Evolutionary conservation across 495 filamentous ascomycete genomes (phyloP).

Genomic region (Aspergillus conjunctus): DNA sequence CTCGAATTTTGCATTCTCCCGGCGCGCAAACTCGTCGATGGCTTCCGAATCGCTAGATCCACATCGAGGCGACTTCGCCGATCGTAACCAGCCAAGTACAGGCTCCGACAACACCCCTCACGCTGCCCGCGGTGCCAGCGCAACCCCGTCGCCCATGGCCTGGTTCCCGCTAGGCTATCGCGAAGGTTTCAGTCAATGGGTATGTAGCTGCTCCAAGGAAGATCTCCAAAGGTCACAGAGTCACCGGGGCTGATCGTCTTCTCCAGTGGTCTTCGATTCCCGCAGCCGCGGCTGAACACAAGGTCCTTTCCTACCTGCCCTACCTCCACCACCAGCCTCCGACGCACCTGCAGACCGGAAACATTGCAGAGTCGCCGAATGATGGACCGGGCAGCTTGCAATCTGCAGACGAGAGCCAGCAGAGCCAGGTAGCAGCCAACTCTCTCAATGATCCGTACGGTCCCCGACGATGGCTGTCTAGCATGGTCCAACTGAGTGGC

Average conservation of each 20-base stretch:
- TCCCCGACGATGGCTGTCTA: conserved; percentile 81
- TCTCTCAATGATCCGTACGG: conserved; percentile 78
- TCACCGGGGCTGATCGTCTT: conserved; percentile 18
- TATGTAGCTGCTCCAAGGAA: conserved; percentile 44
- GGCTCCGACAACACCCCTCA: conserved; percentile 43
- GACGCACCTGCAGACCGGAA: conserved; percentile 68
- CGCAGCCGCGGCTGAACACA: conserved; percentile 83
- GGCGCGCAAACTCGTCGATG: conserved; percentile 40
- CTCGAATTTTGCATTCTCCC: conserved; percentile 19
- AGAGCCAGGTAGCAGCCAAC: conserved; percentile 41
- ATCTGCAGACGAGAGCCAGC: conserved; percentile 41
- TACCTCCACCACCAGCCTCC: conserved; percentile 75
- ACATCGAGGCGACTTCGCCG: conserved; percentile 32
- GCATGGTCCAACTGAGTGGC: conserved; percentile 80
- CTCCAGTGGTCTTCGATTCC: conserved; percentile 79
- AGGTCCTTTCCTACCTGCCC: conserved; percentile 84
- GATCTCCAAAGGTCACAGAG: conserved; percentile 4
- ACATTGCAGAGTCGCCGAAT: conserved; percentile 44
- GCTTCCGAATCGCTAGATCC: conserved; percentile 44
- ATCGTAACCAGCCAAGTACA: conserved; percentile 47
- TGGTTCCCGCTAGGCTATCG: conserved; percentile 89
- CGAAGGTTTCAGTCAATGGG: conserved; percentile 92
- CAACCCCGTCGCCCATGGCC: conserved; percentile 33
- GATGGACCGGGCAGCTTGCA: conserved; percentile 45
- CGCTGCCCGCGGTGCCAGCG: conserved; percentile 46